Percentiles rank a stretch among this genome's conserved stretches.
phyloP scores from a whole-genome alignment of 495 filamentous ascomycete species.

The Evansstolkia leycettana region DNA sequence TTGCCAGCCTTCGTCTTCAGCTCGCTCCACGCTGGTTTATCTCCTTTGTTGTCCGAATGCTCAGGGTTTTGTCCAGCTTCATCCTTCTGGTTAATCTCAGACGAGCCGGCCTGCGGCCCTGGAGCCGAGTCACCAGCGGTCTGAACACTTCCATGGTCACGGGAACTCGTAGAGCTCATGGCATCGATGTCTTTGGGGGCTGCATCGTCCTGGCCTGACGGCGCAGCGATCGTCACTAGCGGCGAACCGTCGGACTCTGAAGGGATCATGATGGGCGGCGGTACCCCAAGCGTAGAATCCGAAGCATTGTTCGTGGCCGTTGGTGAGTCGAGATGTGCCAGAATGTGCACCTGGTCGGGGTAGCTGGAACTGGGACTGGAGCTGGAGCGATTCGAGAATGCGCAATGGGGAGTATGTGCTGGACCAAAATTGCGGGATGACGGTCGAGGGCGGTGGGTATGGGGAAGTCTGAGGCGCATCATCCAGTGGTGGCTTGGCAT shows the following conservation, averaged over 20 bases:
- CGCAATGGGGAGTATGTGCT: slow-evolving; percentile 1
- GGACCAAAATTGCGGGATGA: slow-evolving; percentile 7
- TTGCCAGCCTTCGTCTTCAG: slow-evolving; percentile 97
- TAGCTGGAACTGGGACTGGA: neutral
- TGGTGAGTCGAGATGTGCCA: too few species aligned
- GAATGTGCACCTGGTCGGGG: too few species aligned
- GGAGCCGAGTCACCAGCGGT: slow-evolving; percentile 12
- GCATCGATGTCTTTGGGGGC: slow-evolving; percentile 27
- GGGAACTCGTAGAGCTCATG: slow-evolving; percentile 33
- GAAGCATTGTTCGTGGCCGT: slow-evolving; percentile 26
- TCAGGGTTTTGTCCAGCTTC: slow-evolving; percentile 45
- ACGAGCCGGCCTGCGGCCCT: neutral
- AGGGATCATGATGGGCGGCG: slow-evolving; percentile 33
- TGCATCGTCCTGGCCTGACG: slow-evolving; percentile 19
- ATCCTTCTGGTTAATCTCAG: neutral
- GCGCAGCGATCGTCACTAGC: slow-evolving; percentile 16
- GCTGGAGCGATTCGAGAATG: neutral
- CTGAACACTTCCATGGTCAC: slow-evolving; percentile 23
- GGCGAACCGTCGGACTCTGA: slow-evolving; percentile 28
- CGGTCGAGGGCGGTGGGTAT: slow-evolving; percentile 18
- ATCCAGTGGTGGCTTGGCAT: slow-evolving; percentile 25
- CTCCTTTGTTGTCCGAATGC: slow-evolving; percentile 19
- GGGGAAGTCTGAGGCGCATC: slow-evolving; percentile 22
- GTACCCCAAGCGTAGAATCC: slow-evolving; percentile 25
- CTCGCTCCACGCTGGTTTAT: slow-evolving; percentile 75